Evolutionary conservation across 441 rosid genomes (phyloP).

Genomic region (Cnidoscolus chayamansa): DNA sequence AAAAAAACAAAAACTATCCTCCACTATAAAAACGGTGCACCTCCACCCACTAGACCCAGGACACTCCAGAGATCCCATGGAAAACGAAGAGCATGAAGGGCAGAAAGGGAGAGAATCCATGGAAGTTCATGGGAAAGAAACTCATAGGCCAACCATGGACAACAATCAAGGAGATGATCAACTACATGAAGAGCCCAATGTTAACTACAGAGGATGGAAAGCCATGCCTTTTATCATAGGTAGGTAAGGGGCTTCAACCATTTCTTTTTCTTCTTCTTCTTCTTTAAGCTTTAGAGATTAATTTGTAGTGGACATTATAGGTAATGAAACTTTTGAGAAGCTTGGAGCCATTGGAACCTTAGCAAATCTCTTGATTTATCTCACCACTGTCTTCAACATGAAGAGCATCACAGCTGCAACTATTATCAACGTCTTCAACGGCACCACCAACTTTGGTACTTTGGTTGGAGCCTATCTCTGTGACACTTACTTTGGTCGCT

Average conservation of each 20-base stretch:
- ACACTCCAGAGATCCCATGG: no score
- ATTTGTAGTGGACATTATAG: constrained; percentile 20
- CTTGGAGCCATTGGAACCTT: constrained; percentile 52
- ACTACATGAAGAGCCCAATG: constrained; percentile 8
- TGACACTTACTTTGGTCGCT: constrained; percentile 56
- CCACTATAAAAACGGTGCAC: no score
- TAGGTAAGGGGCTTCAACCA: not conserved
- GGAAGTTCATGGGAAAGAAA: no score
- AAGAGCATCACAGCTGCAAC: constrained; percentile 44
- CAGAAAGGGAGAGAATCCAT: no score
- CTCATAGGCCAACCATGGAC: no score
- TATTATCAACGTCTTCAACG: constrained; percentile 40
- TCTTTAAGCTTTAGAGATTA: not conserved
- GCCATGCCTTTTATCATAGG: constrained; percentile 53
- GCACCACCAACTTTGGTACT: constrained; percentile 46
- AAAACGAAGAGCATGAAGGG: no score
- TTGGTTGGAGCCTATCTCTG: constrained; percentile 44
- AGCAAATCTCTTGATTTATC: constrained; percentile 47
- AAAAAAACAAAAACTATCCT: no score
- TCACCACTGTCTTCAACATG: constrained; percentile 47
- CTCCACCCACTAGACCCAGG: no score
- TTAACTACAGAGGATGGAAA: constrained; percentile 49
- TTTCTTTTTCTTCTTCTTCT: no score
- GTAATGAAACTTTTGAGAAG: constrained; percentile 62
- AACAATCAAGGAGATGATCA: no score